Percentiles rank a stretch among this genome's conserved stretches.
Conservation (phyloP, 108 stramenopile genomes). For the Cyclostephanos tholiformis region DNA sequence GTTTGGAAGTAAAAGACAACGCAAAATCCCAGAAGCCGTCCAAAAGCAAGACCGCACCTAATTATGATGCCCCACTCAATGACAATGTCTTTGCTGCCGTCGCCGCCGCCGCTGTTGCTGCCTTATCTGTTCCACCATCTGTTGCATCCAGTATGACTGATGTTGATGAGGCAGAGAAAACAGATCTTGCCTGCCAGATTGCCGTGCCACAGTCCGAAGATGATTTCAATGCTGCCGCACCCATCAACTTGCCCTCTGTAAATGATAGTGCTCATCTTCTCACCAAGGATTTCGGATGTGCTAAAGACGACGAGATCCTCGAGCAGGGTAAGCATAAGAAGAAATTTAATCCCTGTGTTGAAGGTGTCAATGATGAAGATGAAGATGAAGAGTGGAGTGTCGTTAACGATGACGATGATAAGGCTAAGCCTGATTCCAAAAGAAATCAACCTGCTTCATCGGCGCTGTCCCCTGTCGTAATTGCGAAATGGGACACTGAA, state of each 20-base stretch:
- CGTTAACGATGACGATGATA: constrained; percentile 51
- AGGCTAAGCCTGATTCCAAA: background rate
- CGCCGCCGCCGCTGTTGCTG: constrained; percentile 17
- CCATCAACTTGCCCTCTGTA: background rate
- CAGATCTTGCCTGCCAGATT: constrained; percentile 21
- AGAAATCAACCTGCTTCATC: no score
- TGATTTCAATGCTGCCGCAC: constrained; percentile 4
- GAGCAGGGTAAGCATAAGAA: constrained; percentile 39
- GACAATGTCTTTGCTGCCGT: constrained; percentile 8
- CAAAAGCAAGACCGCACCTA: no score
- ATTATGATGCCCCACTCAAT: background rate
- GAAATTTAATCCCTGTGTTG: background rate
- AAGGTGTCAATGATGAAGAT: constrained; percentile 25
- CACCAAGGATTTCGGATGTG: background rate
- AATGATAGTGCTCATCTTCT: no score
- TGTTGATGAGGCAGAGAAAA: constrained; percentile 37
- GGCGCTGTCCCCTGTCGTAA: no score
- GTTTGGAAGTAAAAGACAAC: constrained; percentile 2
- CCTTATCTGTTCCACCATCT: constrained; percentile 50
- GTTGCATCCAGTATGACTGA: constrained; percentile 10
- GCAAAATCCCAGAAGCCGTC: background rate
- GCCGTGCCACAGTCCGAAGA: background rate
- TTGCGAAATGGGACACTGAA: no score
- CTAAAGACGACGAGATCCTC: constrained; percentile 30
- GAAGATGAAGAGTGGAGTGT: constrained; percentile 57